Evolutionary conservation across 495 filamentous ascomycete genomes (phyloP).

Genomic region (Sabuloglossum arenarium): DNA sequence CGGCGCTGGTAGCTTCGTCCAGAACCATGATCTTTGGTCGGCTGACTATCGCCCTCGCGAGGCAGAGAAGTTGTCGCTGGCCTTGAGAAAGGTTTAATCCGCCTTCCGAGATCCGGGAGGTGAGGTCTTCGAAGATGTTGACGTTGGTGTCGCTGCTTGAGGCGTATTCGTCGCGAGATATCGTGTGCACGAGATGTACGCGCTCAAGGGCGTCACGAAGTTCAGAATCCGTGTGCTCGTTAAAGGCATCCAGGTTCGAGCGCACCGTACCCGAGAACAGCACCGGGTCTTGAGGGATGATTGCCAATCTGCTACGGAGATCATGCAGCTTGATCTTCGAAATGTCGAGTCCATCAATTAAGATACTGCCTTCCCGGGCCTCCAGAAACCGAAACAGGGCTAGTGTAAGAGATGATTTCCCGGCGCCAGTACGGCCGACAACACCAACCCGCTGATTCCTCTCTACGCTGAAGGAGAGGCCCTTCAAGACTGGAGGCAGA

Average conservation of each 20-base stretch:
- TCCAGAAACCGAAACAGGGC: constrained; percentile 72
- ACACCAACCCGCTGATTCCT: constrained; percentile 61
- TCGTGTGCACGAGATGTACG: constrained; percentile 41
- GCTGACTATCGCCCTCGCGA: constrained; percentile 67
- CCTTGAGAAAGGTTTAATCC: constrained; percentile 73
- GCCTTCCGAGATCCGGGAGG: constrained; percentile 46
- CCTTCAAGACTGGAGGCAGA: constrained; percentile 55
- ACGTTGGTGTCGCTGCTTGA: constrained; percentile 18
- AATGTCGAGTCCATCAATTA: constrained; percentile 59
- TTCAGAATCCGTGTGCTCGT: constrained; percentile 46
- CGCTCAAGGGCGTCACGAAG: constrained; percentile 55
- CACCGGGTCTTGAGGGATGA: constrained; percentile 75
- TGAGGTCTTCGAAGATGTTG: constrained; percentile 41
- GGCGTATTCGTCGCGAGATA: constrained; percentile 10
- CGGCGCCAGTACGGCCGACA: constrained; percentile 70
- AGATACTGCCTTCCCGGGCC: constrained; percentile 44
- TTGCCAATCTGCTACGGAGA: constrained; percentile 52
- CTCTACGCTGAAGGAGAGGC: constrained; percentile 46
- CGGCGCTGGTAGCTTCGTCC: constrained; percentile 76
- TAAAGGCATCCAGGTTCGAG: constrained; percentile 64
- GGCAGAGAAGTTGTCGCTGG: constrained; percentile 71
- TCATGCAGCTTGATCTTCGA: constrained; percentile 53
- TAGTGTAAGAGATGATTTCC: constrained; percentile 67
- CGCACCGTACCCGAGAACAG: constrained; percentile 74
- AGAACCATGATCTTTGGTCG: constrained; percentile 70